phyloP scores from a whole-genome alignment of 169 alveolate genomes.

The Eimeria falciformis region DNA sequence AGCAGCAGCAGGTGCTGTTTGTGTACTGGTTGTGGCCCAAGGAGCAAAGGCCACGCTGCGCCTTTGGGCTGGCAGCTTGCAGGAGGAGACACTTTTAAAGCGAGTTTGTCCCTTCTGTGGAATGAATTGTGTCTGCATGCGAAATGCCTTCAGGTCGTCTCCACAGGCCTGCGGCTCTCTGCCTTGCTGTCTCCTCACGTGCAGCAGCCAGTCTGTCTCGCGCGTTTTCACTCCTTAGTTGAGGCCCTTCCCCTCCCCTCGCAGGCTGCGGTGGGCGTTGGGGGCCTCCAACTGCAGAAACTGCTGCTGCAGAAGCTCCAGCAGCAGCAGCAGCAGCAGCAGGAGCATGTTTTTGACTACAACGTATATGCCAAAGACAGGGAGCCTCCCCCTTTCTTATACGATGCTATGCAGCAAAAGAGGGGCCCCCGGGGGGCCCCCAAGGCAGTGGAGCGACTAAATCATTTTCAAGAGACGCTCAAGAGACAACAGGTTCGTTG shows the following conservation, averaged over 20 bases:
- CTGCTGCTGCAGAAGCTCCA: not conserved
- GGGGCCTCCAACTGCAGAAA: not conserved
- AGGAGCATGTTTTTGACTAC: not conserved
- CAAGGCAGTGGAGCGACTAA: not conserved
- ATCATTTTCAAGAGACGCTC: not conserved
- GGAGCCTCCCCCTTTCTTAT: not conserved
- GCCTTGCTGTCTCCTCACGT: not conserved
- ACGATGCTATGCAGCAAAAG: not conserved
- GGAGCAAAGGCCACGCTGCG: too few species aligned
- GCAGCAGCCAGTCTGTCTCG: not conserved
- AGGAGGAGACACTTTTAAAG: too few species aligned
- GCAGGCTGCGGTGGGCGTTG: not conserved
- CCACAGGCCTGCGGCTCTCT: not conserved
- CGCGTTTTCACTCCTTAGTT: not conserved
- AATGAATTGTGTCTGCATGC: too few species aligned
- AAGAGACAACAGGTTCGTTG: not conserved
- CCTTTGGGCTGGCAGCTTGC: too few species aligned
- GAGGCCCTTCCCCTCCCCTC: not conserved
- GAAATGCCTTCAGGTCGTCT: not conserved
- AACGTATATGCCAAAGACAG: not conserved
- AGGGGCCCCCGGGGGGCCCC: slow-evolving; percentile 5
- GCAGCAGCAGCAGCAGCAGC: not conserved
- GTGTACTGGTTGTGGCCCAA: too few species aligned
- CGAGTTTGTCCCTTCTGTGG: too few species aligned
- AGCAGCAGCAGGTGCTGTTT: not conserved